Conservation (phyloP, 345 rosid species). For the Aquilaria yunnanensis region DNA sequence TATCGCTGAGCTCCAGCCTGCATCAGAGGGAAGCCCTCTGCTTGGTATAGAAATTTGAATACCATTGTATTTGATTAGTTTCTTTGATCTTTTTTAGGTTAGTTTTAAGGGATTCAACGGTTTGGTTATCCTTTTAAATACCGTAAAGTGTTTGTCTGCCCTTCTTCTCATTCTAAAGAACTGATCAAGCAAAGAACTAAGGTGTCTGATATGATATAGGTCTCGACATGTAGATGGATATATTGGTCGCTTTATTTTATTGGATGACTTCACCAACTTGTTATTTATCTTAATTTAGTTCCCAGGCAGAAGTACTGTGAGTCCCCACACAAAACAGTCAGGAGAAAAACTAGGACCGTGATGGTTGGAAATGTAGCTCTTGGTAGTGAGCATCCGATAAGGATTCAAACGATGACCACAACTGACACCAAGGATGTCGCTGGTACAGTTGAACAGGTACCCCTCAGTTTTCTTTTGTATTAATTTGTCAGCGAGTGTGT, state of each 20-base stretch:
- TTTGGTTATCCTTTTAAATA: neutral
- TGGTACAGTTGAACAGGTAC: conserved; percentile 93
- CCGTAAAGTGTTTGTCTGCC: too few species aligned
- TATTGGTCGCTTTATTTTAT: too few species aligned
- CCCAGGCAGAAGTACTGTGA: conserved; percentile 95
- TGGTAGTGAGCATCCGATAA: conserved; percentile 91
- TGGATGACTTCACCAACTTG: conserved; percentile 5
- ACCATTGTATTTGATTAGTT: neutral
- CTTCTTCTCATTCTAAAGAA: too few species aligned
- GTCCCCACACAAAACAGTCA: conserved; percentile 74
- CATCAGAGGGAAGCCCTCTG: conserved; percentile 80
- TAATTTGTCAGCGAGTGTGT: neutral
- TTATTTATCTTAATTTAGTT: conserved; percentile 38
- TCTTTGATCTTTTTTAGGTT: neutral
- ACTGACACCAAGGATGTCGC: conserved; percentile 82
- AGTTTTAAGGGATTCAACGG: neutral
- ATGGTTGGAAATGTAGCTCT: conserved; percentile 93
- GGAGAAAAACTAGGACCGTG: conserved; percentile 90
- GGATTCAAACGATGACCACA: conserved; percentile 97
- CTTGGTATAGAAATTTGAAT: conserved; percentile 41
- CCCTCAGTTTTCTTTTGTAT: neutral
- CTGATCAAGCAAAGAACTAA: too few species aligned
- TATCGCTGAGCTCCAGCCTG: conserved; percentile 70
- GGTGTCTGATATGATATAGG: too few species aligned
- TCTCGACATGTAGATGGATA: too few species aligned